Base-by-base conservation (phyloP, 345 rosid species). In the Gossypium raimondii region DNA sequence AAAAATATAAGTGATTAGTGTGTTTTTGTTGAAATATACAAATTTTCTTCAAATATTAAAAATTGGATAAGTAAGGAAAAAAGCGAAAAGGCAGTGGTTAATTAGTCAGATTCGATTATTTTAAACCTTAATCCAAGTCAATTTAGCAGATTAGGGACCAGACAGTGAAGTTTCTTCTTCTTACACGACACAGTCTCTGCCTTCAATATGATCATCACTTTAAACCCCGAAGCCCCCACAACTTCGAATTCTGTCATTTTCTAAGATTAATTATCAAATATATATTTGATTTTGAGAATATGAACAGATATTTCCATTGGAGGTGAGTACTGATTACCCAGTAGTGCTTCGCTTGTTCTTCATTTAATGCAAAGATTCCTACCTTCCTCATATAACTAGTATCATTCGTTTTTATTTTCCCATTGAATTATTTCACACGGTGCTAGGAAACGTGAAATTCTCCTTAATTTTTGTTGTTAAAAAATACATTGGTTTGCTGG, bases 381-480 rank as follows among this genome's bases (percentile, higher is more conserved):
- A 24, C 55, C 56, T 67, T 67, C n/a, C 17, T 13, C 47, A 12
- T 7, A 11, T 13, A 45, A 1, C 34, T 2, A 6, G 2, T 20
- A 6, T 25, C 14, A 11, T 34, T 34, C 38, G 38, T 34, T 24
- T 67, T 24, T 22, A 3, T 11, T 18, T n/a, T 66, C 22, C 29
- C 7, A 2, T 59, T 45, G 38, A 66, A 12, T 44, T n/a, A 18
- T 48, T 56, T 44, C 2, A 67, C 27, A 7, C 48, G 12, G 20
- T 68, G 72, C 41, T 48, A 48, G 45, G 27, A 25, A 48, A 69
- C 73, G 57, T 68, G 72, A 68, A 16, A 38, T 68, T 25, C 55
- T 68, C 72, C 72, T 67, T 13, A 48, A 67, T 47, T 24, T 48
- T 7, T 25, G 72, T 16, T 68, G 38, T 34, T 34, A 34, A 8